phyloP scores from a whole-genome alignment of 129 eudicot genomes.

The Gnaphalium uliginosum region DNA sequence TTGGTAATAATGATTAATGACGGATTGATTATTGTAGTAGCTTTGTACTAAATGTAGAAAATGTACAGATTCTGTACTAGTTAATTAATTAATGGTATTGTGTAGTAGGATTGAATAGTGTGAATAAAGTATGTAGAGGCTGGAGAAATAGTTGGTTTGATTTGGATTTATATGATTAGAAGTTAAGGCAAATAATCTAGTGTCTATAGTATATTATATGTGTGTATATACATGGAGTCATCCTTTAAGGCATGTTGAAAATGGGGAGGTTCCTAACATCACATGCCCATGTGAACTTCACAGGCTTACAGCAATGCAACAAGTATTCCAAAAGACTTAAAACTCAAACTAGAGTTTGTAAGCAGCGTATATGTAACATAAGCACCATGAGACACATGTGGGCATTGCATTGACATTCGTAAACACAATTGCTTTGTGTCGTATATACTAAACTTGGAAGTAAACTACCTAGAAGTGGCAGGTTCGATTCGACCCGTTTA shows the following conservation, averaged over 20 bases:
- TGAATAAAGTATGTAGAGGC: slow-evolving; percentile 25
- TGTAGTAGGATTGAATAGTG: slow-evolving; percentile 26
- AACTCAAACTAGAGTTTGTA: slow-evolving; percentile 3
- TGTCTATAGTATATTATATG: neutral
- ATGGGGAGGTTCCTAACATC: slow-evolving; percentile 39
- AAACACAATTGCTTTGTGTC: neutral
- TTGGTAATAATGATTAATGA: neutral
- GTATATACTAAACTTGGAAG: neutral
- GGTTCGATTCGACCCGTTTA: no score
- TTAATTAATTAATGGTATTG: slow-evolving; percentile 11
- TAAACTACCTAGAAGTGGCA: neutral
- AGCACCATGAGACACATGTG: neutral
- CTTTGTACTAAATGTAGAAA: neutral
- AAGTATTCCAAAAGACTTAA: neutral
- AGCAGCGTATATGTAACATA: neutral
- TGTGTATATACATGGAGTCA: slow-evolving; percentile 17
- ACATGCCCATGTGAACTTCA: slow-evolving; percentile 55
- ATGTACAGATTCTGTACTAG: slow-evolving; percentile 9
- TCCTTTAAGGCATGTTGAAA: slow-evolving; percentile 17
- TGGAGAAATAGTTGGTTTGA: slow-evolving; percentile 36
- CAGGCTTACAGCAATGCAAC: slow-evolving; percentile 36
- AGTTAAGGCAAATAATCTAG: slow-evolving; percentile 32
- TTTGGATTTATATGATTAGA: slow-evolving; percentile 40
- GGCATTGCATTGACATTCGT: neutral
- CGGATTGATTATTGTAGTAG: neutral